These are phyloP conservation scores for Rutstroemia sp. DNA, from an alignment of 2,329 filamentous ascomycete species.

Conservation along the genomic window DNA sequence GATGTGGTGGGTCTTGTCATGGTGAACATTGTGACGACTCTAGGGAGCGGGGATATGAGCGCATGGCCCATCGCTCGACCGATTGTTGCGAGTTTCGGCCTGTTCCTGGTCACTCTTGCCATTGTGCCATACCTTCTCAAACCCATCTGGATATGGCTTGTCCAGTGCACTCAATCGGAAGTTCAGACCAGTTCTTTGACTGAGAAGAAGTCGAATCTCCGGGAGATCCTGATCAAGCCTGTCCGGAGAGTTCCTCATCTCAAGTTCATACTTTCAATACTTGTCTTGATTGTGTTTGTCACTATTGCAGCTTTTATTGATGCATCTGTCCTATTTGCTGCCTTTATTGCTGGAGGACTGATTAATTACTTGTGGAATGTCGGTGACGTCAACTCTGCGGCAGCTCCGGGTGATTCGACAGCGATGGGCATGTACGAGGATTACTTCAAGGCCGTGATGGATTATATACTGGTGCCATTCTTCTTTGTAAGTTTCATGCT, in stretches of 20 bases:
- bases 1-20: constrained; percentile 72
- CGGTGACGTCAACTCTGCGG: background rate
- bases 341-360: constrained; percentile 41
- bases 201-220: background rate
- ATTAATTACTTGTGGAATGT: constrained; percentile 36
- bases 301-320: constrained; percentile 34
- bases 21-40: constrained; percentile 65
- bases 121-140: constrained; percentile 12
- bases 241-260: constrained; percentile 10
- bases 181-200: background rate
- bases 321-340: constrained; percentile 43
- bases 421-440: constrained; percentile 19
- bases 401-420: no score
- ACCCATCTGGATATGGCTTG: constrained; percentile 11
- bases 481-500: constrained; percentile 47
- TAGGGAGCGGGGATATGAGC: constrained; percentile 34
- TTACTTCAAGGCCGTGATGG: constrained; percentile 22
- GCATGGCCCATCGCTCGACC: constrained; percentile 16
- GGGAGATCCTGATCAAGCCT: background rate
- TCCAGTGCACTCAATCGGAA: background rate
- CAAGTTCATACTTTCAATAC: constrained; percentile 15
- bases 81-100: constrained; percentile 19
- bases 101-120: constrained; percentile 15
- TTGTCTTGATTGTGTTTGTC: constrained; percentile 16
- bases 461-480: constrained; percentile 46